These are phyloP conservation scores for Aspergillus aculeatus DNA, from an alignment of 2,329 filamentous ascomycete species.

Conservation along the genomic window DNA sequence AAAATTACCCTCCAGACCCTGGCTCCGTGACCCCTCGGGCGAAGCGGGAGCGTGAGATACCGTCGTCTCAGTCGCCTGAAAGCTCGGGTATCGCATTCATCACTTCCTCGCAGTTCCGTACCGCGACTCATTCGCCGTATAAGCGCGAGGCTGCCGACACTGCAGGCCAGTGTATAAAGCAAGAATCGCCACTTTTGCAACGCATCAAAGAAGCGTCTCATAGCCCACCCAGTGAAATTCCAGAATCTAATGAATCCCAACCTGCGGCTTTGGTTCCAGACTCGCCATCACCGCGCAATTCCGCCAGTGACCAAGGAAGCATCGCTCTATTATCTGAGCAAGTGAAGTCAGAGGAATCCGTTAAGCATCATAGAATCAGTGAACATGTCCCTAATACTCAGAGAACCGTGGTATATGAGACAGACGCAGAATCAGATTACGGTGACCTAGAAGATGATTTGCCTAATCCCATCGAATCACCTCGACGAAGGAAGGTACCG, in stretches of 20 bases:
- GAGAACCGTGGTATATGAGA: slow-evolving; percentile 43
- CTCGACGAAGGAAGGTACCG: neutral
- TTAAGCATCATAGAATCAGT: neutral
- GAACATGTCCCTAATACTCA: slow-evolving; percentile 16
- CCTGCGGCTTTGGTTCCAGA: neutral
- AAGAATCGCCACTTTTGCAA: slow-evolving; percentile 16
- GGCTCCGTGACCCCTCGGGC: slow-evolving; percentile 37
- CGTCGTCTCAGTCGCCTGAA: slow-evolving; percentile 46
- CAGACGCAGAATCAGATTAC: slow-evolving; percentile 41
- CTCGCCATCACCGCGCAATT: neutral
- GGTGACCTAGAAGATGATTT: slow-evolving; percentile 28
- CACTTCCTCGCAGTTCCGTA: slow-evolving; percentile 35
- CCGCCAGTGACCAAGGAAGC: neutral
- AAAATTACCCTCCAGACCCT: neutral
- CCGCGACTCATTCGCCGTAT: slow-evolving; percentile 28
- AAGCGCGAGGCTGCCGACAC: slow-evolving; percentile 14
- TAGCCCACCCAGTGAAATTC: neutral
- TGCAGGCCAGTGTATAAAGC: slow-evolving; percentile 17
- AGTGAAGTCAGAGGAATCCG: neutral
- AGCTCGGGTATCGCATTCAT: slow-evolving; percentile 40
- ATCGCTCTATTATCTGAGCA: neutral
- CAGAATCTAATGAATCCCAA: neutral
- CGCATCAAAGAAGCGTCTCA: slow-evolving; percentile 8
- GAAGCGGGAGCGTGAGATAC: slow-evolving; percentile 33
- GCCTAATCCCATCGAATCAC: slow-evolving; percentile 15